Base-by-base conservation (phyloP, 208 protist genomes). In the Naegleria gruberi region DNA sequence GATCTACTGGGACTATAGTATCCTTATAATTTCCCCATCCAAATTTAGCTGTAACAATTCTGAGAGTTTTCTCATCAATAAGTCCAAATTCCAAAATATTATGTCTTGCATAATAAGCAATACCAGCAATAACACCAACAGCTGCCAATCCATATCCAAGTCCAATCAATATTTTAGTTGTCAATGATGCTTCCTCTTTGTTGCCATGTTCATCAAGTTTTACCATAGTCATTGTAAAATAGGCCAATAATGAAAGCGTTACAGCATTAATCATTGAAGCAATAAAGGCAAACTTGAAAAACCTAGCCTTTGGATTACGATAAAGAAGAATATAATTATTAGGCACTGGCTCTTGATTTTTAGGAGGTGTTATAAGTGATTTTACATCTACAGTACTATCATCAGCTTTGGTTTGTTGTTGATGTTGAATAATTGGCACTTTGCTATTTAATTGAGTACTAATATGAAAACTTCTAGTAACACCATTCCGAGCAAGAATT, bases 191-290 rank as follows among this genome's bases (percentile, higher is more conserved):
- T n/a, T 77, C 65, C 34, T 77, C 8, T 77, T n/a, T 77, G 12
- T 77, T 37, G 26, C 65, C 65, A 37, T 37, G 17, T 37, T 77
- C 65, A 37, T 77, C 30, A 77, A 37, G 34, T 37, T 77, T 77
- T 19, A 77, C 65, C 65, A 77, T 77, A 37, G 65, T 77, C n/a
- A 77, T 77, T 77, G 65, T 77, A 8, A 77, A 77, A 77, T 77
- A 77, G 10, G 65, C 65, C 30, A 77, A 77, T 37, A 77, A 37
- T 6, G 65, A 15, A 2, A 77, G 17, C 0, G 65, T 37, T 6
- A 77, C 34, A n/a, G 65, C 65, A 77, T 77, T 77, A 26, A n/a
- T n/a, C 6, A 77, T 77, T 37, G 65, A 77, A 37, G 65, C 65
- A 77, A 77, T 37, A n/a, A 37, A 37, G 12, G 65, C 65, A 77